Base-by-base conservation (phyloP, 2,329 filamentous ascomycete genomes). In the Escovopsis sp. region DNA sequence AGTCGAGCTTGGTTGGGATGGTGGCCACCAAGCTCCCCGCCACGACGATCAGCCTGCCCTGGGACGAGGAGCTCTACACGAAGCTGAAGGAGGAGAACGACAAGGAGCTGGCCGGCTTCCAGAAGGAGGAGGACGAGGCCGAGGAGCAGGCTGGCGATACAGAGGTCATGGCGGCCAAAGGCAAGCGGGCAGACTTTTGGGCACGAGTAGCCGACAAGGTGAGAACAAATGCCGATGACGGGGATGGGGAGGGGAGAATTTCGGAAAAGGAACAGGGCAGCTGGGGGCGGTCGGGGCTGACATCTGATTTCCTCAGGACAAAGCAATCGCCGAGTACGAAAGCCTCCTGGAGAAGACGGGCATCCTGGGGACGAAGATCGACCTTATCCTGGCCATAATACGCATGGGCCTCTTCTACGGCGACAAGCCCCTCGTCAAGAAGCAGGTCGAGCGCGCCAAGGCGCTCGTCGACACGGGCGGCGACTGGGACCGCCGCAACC, bases 401-500 rank as follows among this genome's bases (percentile, higher is more conserved):
- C 85, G 91, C 46, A 81, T 95, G 60, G 87, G 85, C 33, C 74
- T 98, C 45, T 98, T 98, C 71, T 98, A 94, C 59, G 87, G 88
- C 51, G 91, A 98, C 65, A 88, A 87, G 65, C 63, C 82, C 35
- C 76, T 91, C 43, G 88, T 94, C 39, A 93, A 94, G 77, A 94
- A 93, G 73, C 85, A 86, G 46, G 76, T 96, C 38, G 87, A 94
- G 56, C 81, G 89, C 36, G 88, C 88, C 53, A 86, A 85, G 66
- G 75, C 83, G 4, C 73, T 98, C 40, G 88, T 98, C 32, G 91
- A 98, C 59, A 83, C 83, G 51, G 91, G 91, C 52, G 91, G 91
- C 62, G 91, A 98, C 65, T 98, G 91, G 91, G 91, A 98, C 62
- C 84, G 91, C 50, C 82, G 91, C 61, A 98, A 98, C 70, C 82